Base-by-base conservation (phyloP, 345 rosid species). In the Corchorus capsularis region DNA sequence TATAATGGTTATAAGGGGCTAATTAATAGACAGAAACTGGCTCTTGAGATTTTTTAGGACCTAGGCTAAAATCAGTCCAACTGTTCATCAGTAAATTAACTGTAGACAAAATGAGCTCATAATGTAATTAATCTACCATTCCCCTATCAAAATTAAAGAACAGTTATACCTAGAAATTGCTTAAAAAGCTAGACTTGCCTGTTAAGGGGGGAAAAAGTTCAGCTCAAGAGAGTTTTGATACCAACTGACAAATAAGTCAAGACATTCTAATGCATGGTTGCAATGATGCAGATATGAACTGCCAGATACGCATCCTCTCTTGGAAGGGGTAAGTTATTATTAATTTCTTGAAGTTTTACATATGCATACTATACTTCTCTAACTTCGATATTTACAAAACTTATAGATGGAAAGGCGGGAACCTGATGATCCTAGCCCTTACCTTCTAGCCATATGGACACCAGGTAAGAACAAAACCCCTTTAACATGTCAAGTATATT, bases 391-490 rank as follows among this genome's bases (percentile, higher is more conserved):
- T 72, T 45, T 63, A 22, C 47, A 71, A 68, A 45, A 78, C 71
- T 80, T 78, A 78, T 87, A 95, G 99, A 87, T 95, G 92, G 92
- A 90, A 61, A 87, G 63, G 79, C 83, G 96, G 84, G 98, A 92
- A 78, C 87, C 80, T 60, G 98, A 90, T 86, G 99, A 95, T 62
- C 98, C 93, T 71, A 90, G 96, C 78, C 99, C 97, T 63, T 95
- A 91, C 78, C 99, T 93, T 77, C 89, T 95, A 57, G 98, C 97
- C 41, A 89, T 93, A 81, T 95, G 99, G 99, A 84, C 94, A 72
- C 98, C 99, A 72, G 99, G 99, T 93, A 79, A 85, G 85, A 50
- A 77, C 61, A 55, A 64, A 72, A 67, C 52, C 72, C 57, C 60
- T 8, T 37, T 34, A 63, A 16, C 7, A 49, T 53, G 52, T 61